Percentiles rank a stretch among this genome's conserved stretches.
Evolutionary conservation across 2,329 filamentous ascomycete genomes (phyloP).

Genomic region (Aureobasidium sp.): DNA sequence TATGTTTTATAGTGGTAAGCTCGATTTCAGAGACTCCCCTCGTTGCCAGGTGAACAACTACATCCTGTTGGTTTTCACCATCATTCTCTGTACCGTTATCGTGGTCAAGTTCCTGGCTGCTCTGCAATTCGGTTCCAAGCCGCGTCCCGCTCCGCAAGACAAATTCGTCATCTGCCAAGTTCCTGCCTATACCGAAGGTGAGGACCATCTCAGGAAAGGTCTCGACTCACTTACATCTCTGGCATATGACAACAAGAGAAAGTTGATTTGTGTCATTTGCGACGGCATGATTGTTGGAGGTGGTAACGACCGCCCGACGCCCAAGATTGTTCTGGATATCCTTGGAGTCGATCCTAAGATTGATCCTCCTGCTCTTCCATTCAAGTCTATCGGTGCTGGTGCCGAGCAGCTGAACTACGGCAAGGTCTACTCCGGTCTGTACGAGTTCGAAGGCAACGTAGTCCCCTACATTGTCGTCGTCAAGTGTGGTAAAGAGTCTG

Average conservation of each 20-base stretch:
- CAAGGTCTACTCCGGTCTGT: constrained; percentile 96
- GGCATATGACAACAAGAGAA: constrained; percentile 96
- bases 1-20: constrained; percentile 72
- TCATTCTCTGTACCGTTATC: constrained; percentile 75
- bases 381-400: constrained; percentile 84
- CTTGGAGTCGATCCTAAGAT: constrained; percentile 95
- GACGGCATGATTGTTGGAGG: constrained; percentile 95
- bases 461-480: constrained; percentile 94
- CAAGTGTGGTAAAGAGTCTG: constrained; percentile 95
- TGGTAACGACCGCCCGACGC: constrained; percentile 92
- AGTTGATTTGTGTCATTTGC: constrained; percentile 92
- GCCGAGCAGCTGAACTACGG: constrained; percentile 95
- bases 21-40: constrained; percentile 72
- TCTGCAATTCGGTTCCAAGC: constrained; percentile 87
- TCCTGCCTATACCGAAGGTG: constrained; percentile 94
- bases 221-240: constrained; percentile 90
- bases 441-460: constrained; percentile 95
- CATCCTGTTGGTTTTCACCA: constrained; percentile 78
- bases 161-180: constrained; percentile 99
- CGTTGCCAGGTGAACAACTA: constrained; percentile 86
- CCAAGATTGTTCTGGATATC: constrained; percentile 96
- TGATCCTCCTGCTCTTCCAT: constrained; percentile 86
- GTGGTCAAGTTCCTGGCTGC: constrained; percentile 85
- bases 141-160: constrained; percentile 82
- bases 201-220: constrained; percentile 87